Evolutionary conservation across 1,139 yeast species (phyloP), one percentile per base, ranked within the genome.

Genomic region (Zygotorulaspora mrakii): DNA sequence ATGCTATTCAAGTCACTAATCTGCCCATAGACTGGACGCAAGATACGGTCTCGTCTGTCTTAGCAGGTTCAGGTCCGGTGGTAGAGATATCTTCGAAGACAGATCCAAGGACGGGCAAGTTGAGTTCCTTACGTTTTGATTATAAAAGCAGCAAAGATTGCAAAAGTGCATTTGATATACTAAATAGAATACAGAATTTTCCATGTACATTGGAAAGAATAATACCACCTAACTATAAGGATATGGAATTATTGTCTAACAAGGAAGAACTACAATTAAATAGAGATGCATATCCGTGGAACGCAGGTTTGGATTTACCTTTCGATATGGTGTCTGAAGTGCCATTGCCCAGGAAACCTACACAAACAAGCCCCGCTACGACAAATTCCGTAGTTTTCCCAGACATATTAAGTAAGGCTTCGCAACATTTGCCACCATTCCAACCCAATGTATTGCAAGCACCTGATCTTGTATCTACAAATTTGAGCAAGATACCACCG

Each of bases 401-500:
- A 1, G 68, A 66, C 31, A 65, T 69, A 17, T 55, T 73, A 28
- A 62, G 74, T 20, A 67, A 69, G 49, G 82, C 84, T 0, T 66
- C 81, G 0, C 69, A 68, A 40, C 67, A 60, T 40, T 60, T 80
- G 41, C 82, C 84, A 1, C 66, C 64, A 35, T 73, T 76, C 17
- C 67, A 61, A 33, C 59, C 63, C 21, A 63, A 68, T 31, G 74
- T 74, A 10, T 70, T 75, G 48, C 55, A 54, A 23, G 62, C 72
- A 5, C 70, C 76, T 13, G 85, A 79, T 53, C 35, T 42, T 1
- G 48, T 57, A 3, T 59, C 64, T 1, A 43, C 50, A 17, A 80
- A 79, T 17, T 63, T 82, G 46, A 71, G 80, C 43, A 68, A 74
- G 33, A 73, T 82, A 20, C 82, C 86, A 2, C 91, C 91, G 2